Evolutionary conservation across 139 green algal genomes (phyloP).

Genomic region (Limnomonas spitsbergensis): DNA sequence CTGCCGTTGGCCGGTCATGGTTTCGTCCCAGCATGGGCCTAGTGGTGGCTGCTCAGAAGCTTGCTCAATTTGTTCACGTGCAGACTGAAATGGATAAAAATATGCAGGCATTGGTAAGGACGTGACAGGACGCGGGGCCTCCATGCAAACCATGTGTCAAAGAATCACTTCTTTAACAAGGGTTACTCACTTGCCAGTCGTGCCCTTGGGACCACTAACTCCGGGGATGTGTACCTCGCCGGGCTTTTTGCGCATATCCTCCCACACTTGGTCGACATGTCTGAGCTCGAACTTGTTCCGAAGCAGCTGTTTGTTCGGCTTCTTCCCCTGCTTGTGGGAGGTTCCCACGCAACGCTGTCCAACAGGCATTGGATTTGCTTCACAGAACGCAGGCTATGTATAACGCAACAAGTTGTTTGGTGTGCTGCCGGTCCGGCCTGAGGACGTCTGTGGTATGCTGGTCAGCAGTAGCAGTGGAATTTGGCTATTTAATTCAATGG

Average conservation of each 20-base stretch:
- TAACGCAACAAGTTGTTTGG: too few relatives aligned
- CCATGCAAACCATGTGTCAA: not conserved
- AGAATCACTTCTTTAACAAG: not conserved
- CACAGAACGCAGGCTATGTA: too few relatives aligned
- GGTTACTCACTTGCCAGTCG: slow-evolving; percentile 55
- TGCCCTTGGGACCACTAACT: slow-evolving; percentile 66
- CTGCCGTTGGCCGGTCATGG: too few relatives aligned
- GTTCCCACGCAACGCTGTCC: not conserved
- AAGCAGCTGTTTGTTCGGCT: slow-evolving; percentile 51
- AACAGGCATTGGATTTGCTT: too few relatives aligned
- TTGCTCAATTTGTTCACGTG: not conserved
- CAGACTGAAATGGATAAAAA: not conserved
- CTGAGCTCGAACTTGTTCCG: slow-evolving; percentile 55
- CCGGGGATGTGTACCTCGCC: slow-evolving; percentile 52
- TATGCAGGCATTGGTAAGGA: not conserved
- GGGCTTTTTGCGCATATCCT: slow-evolving; percentile 70
- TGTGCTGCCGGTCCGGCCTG: too few relatives aligned
- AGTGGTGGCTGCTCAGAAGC: not conserved
- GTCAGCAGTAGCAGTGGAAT: too few relatives aligned
- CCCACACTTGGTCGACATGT: slow-evolving; percentile 82
- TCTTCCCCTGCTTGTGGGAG: slow-evolving; percentile 27
- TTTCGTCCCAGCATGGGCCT: not conserved
- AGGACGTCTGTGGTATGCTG: too few relatives aligned
- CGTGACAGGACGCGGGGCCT: not conserved
- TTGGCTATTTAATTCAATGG: too few relatives aligned